Conservation (phyloP, 805 yeast genomes). For the Priceomyces castillae region DNA sequence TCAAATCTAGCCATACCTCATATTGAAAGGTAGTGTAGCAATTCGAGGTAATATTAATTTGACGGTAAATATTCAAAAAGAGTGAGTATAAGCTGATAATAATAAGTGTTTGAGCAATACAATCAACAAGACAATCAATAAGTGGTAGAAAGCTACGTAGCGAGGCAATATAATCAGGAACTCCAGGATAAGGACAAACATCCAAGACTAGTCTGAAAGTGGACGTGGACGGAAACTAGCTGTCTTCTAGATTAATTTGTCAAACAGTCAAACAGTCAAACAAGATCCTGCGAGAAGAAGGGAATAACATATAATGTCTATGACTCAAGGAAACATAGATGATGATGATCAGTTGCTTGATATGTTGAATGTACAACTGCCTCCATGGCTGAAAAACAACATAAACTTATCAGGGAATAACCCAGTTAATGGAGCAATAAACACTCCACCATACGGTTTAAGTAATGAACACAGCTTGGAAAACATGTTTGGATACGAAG, state of each 20-base stretch:
- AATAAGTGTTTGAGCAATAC: not conserved
- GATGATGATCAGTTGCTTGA: slow-evolving; percentile 31
- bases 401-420: not conserved
- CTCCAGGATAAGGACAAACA: not conserved
- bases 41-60: not conserved
- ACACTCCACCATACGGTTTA: not conserved
- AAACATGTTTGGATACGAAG: not conserved
- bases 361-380: slow-evolving; percentile 32
- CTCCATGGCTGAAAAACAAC: slow-evolving; percentile 3
- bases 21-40: not conserved
- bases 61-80: not conserved
- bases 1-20: not conserved
- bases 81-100: not conserved
- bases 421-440: not conserved
- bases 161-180: not conserved
- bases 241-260: too few species aligned
- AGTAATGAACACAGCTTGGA: not conserved
- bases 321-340: not conserved
- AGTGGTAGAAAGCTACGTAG: too few species aligned
- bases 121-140: not conserved
- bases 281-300: not conserved
- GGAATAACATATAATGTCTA: not conserved
- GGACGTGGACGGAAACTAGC: not conserved
- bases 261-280: too few species aligned
- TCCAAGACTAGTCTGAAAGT: slow-evolving; percentile 1